Evolutionary conservation across 768 basidiomycete species (phyloP).

Genomic region (Tephrocybe sp.): DNA sequence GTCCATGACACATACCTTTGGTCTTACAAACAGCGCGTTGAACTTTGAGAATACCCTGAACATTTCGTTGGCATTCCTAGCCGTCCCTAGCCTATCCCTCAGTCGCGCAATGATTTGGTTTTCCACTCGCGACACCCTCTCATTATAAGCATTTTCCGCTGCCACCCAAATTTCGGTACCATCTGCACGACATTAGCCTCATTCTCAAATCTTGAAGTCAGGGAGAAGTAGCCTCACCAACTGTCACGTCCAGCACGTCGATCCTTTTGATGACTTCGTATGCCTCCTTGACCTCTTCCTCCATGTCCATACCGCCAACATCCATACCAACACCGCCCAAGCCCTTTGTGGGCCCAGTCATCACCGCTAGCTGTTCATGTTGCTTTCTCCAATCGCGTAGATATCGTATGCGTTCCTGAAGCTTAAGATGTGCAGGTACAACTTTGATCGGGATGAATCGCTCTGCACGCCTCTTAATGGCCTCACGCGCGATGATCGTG

Average conservation of each 20-base stretch:
- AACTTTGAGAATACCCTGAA: constrained; percentile 99
- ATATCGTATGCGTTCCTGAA: constrained; percentile 86
- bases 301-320: constrained; percentile 94
- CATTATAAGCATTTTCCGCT: constrained; percentile 96
- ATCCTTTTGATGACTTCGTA: constrained; percentile 98
- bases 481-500: constrained; percentile 88
- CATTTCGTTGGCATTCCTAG: constrained; percentile 98
- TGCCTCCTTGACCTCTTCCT: constrained; percentile 92
- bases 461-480: constrained; percentile 84
- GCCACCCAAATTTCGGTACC: constrained; percentile 98
- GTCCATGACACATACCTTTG: constrained; percentile 68
- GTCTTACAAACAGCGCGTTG: constrained; percentile 93
- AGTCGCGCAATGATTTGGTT: constrained; percentile 96
- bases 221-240: constrained; percentile 57
- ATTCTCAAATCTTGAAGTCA: constrained; percentile 1
- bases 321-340: constrained; percentile 70
- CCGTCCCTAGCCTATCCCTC: constrained; percentile 89
- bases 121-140: constrained; percentile 94
- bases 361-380: constrained; percentile 94
- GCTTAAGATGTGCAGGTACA: constrained; percentile 81
- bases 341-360: constrained; percentile 94
- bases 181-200: constrained; percentile 44
- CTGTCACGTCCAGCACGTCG: constrained; percentile 91
- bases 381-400: constrained; percentile 92
- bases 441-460: constrained; percentile 98